A percentile compares a stretch with the other conserved stretches of the same genome.
Conservation (phyloP, 2,329 filamentous ascomycete species). For the Diplodia intermedia region DNA sequence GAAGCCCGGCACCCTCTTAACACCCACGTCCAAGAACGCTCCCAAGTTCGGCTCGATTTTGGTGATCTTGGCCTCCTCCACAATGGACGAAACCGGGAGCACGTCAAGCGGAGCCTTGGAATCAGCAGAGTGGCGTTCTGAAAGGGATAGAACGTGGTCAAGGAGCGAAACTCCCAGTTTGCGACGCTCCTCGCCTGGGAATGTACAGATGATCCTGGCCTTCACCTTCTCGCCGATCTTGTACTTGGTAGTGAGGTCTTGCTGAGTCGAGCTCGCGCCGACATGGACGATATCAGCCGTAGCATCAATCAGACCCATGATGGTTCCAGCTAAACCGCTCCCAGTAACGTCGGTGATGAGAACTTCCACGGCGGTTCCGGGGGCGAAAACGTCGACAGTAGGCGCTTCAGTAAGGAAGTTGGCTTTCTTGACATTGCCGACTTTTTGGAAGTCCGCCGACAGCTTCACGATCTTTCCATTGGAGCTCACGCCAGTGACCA, state of each 20-base stretch:
- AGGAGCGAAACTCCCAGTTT: slow-evolving; percentile 89
- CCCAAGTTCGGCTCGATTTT: slow-evolving; percentile 82
- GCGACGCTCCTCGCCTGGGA: slow-evolving; percentile 76
- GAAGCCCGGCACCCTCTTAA: slow-evolving; percentile 76
- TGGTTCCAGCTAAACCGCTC: slow-evolving; percentile 83
- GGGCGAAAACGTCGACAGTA: slow-evolving; percentile 87
- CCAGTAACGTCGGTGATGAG: slow-evolving; percentile 77
- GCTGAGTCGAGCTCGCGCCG: slow-evolving; percentile 71
- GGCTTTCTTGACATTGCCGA: slow-evolving; percentile 70
- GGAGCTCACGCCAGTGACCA: slow-evolving; percentile 75
- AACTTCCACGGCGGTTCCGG: slow-evolving; percentile 88
- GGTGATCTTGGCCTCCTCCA: slow-evolving; percentile 79
- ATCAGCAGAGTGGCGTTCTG: slow-evolving; percentile 47
- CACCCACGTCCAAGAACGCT: slow-evolving; percentile 76
- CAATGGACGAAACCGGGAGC: slow-evolving; percentile 74
- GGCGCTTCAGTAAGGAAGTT: slow-evolving; percentile 76
- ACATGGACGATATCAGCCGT: slow-evolving; percentile 92
- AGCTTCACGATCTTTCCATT: slow-evolving; percentile 88
- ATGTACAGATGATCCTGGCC: slow-evolving; percentile 86
- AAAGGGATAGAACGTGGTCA: slow-evolving; percentile 79
- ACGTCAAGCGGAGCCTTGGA: slow-evolving; percentile 61
- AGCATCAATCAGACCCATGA: slow-evolving; percentile 89
- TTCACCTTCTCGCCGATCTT: slow-evolving; percentile 85
- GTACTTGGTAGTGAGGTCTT: slow-evolving; percentile 77
- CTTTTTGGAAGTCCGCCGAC: slow-evolving; percentile 73